Conservation (phyloP, 495 filamentous ascomycete genomes). For the Podospora sp. region DNA sequence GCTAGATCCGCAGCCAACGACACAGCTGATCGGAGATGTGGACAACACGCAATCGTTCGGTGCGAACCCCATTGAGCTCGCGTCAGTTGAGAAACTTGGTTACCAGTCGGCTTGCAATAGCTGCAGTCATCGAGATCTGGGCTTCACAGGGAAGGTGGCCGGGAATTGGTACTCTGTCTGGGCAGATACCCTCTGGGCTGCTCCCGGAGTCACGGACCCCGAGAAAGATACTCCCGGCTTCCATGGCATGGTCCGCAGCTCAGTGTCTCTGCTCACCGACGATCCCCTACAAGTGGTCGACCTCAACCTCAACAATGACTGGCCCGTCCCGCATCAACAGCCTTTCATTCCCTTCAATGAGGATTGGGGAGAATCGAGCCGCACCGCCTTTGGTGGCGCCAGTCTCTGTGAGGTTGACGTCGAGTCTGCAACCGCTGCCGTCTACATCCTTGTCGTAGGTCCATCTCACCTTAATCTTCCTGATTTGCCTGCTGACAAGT, state of each 20-base stretch:
- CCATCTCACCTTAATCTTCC: too few relatives aligned
- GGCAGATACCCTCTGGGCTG: conserved; percentile 44
- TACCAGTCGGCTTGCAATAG: conserved; percentile 41
- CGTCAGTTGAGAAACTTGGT: conserved; percentile 33
- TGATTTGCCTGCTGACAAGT: neutral
- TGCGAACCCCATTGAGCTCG: conserved; percentile 32
- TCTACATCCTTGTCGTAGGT: conserved; percentile 36
- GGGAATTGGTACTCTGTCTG: conserved; percentile 44
- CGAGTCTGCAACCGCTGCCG: conserved; percentile 20
- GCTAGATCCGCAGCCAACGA: neutral
- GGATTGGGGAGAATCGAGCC: conserved; percentile 37
- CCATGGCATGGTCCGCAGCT: conserved; percentile 42
- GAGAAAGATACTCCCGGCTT: conserved; percentile 31
- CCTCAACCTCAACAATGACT: conserved; percentile 35
- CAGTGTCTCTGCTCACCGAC: conserved; percentile 34
- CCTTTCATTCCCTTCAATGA: conserved; percentile 40
- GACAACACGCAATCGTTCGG: conserved; percentile 43
- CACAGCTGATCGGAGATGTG: conserved; percentile 5
- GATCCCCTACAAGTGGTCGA: conserved; percentile 37
- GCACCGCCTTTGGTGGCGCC: conserved; percentile 41
- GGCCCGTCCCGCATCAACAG: conserved; percentile 34
- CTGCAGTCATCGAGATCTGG: conserved; percentile 44
- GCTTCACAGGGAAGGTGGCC: conserved; percentile 41
- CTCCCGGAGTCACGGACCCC: conserved; percentile 33
- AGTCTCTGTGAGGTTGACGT: conserved; percentile 37